A percentile compares a stretch with the other conserved stretches of the same genome.
Conservation (phyloP, 139 green algal species). For the Desmodesmus armatus region DNA sequence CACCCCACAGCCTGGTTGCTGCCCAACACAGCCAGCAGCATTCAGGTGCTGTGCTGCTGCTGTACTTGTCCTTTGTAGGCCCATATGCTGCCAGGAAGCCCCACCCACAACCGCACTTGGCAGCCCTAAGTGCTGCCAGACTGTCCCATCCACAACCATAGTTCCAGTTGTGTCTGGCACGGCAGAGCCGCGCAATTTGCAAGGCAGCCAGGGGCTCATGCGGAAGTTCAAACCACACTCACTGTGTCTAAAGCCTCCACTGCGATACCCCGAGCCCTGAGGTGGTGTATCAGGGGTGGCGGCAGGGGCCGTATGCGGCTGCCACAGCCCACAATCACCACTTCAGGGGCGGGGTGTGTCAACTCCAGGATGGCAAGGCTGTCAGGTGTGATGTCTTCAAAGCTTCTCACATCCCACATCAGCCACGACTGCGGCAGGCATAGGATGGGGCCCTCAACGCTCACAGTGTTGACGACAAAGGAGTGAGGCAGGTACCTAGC, state of each 20-base stretch:
- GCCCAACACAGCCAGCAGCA: too few species aligned
- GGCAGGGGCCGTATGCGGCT: constrained; percentile 41
- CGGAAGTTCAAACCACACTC: constrained; percentile 3
- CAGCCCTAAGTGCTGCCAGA: too few species aligned
- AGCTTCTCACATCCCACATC: constrained; percentile 29
- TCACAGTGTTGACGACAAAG: constrained; percentile 42
- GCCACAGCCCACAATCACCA: constrained; percentile 67
- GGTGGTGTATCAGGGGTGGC: constrained; percentile 33
- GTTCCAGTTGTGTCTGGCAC: too few species aligned
- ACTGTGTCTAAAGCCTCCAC: constrained; percentile 75
- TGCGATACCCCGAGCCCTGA: constrained; percentile 57
- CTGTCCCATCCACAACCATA: too few species aligned
- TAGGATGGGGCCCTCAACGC: constrained; percentile 36
- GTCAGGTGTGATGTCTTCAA: not conserved
- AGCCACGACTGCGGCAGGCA: constrained; percentile 47
- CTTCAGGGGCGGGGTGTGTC: constrained; percentile 43
- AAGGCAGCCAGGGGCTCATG: too few species aligned
- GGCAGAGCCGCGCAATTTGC: not conserved
- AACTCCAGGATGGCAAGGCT: constrained; percentile 42
- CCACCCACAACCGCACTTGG: too few species aligned
- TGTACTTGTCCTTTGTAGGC: too few species aligned
- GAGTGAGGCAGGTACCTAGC: constrained; percentile 38
- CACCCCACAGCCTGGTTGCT: too few species aligned
- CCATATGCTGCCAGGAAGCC: too few species aligned
- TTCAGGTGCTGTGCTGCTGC: too few species aligned